Conservation (phyloP, 768 basidiomycete species). For the Amanita polypyramis region DNA sequence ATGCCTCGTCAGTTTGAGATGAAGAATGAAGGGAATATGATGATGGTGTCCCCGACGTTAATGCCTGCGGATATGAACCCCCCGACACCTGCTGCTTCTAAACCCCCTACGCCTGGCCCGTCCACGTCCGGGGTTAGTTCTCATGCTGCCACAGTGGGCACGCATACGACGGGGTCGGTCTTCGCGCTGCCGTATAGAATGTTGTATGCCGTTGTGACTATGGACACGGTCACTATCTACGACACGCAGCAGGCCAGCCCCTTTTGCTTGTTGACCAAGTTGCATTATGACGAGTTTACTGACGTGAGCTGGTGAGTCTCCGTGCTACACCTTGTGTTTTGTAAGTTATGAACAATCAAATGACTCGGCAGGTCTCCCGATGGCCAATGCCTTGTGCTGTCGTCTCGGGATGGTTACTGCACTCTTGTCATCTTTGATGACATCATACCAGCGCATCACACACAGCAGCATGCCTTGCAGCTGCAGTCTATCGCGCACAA, state of each 20-base stretch:
- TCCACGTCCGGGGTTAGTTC: conserved; percentile 9
- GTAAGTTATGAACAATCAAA: conserved; percentile 1
- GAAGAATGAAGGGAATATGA: conserved; percentile 11
- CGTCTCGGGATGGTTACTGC: conserved; percentile 95
- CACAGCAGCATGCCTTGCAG: conserved; percentile 86
- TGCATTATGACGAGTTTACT: conserved; percentile 97
- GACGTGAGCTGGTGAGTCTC: conserved; percentile 82
- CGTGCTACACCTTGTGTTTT: not conserved
- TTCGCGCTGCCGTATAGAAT: conserved; percentile 91
- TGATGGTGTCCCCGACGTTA: conserved; percentile 10
- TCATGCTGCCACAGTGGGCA: conserved; percentile 4
- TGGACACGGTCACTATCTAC: conserved; percentile 91
- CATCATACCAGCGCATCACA: conserved; percentile 78
- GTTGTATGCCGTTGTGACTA: conserved; percentile 92
- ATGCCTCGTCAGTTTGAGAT: conserved; percentile 30
- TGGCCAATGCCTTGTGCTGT: conserved; percentile 84
- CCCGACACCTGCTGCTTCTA: conserved; percentile 52
- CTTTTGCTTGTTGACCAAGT: conserved; percentile 81
- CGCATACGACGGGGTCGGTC: conserved; percentile 42
- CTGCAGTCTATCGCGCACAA: conserved; percentile 85
- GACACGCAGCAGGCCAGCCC: conserved; percentile 96
- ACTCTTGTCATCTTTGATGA: conserved; percentile 94
- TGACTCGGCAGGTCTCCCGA: conserved; percentile 73
- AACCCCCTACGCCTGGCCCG: conserved; percentile 38
- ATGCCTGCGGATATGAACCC: conserved; percentile 47